Evolutionary conservation across 139 green algal species (phyloP).

Genomic region (Coelastrella sp.): DNA sequence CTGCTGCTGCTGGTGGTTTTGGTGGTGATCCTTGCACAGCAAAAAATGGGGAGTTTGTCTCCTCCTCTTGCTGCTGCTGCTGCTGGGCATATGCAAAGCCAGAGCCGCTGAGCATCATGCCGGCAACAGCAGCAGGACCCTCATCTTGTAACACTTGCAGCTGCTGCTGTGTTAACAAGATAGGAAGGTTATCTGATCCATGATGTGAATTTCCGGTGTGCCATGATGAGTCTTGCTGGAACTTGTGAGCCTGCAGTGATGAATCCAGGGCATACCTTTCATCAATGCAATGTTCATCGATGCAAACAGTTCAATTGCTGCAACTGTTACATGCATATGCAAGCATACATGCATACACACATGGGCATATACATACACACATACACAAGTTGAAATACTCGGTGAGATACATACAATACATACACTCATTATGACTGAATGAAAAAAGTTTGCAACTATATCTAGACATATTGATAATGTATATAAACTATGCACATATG

Average conservation of each 20-base stretch:
- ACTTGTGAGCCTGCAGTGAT: conserved; percentile 19
- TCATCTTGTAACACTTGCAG: background rate
- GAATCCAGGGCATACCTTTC: background rate
- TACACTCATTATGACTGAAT: no score
- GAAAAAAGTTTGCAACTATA: no score
- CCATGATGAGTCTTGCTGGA: conserved; percentile 41
- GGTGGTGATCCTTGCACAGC: no score
- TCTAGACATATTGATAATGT: background rate
- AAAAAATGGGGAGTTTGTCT: no score
- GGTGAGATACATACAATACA: no score
- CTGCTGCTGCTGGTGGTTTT: conserved; percentile 22
- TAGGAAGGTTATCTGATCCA: conserved; percentile 4
- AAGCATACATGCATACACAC: no score
- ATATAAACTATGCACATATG: background rate
- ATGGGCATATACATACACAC: no score
- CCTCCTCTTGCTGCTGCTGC: conserved; percentile 18
- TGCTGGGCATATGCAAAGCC: background rate
- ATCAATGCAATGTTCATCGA: no score
- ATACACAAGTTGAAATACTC: no score
- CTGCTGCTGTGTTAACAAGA: conserved; percentile 1
- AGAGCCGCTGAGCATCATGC: background rate
- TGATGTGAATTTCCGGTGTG: conserved; percentile 38
- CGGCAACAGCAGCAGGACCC: conserved; percentile 28
- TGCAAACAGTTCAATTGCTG: no score
- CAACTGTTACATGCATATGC: no score